Conservation (phyloP, 345 rosid genomes). For the Hirschfeldia incana region DNA sequence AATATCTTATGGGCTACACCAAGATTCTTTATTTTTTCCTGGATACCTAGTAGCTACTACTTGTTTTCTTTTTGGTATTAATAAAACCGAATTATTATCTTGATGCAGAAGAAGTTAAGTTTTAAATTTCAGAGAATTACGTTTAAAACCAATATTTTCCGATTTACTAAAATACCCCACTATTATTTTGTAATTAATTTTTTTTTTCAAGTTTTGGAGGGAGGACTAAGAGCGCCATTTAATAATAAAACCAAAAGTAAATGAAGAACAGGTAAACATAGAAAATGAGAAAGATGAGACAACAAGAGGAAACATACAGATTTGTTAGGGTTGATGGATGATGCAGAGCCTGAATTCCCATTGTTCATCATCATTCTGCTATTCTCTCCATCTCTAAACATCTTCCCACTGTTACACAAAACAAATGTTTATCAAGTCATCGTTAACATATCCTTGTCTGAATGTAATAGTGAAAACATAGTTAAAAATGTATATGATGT, state of each 20-base stretch:
- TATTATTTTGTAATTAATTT: neutral
- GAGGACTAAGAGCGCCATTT: neutral
- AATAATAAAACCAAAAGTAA: constrained; percentile 3
- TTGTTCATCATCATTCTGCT: constrained; percentile 72
- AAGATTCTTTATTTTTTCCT: too few species aligned
- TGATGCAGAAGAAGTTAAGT: too few species aligned
- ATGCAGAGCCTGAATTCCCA: constrained; percentile 40
- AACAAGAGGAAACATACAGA: constrained; percentile 37
- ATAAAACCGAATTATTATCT: too few species aligned
- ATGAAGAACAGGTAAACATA: neutral
- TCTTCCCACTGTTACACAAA: constrained; percentile 55
- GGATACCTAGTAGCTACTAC: too few species aligned
- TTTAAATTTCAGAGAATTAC: neutral
- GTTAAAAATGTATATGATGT: neutral
- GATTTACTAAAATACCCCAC: neutral
- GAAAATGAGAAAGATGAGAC: constrained; percentile 5
- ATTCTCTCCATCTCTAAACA: constrained; percentile 68
- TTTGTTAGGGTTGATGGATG: constrained; percentile 39
- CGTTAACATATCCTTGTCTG: neutral
- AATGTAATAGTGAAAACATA: neutral
- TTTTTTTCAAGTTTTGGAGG: neutral
- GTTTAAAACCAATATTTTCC: neutral
- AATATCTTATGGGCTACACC: too few species aligned
- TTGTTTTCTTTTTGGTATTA: too few species aligned
- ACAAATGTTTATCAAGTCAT: neutral